Base-by-base conservation (phyloP, 345 rosid genomes). In the Sapria himalayana region DNA sequence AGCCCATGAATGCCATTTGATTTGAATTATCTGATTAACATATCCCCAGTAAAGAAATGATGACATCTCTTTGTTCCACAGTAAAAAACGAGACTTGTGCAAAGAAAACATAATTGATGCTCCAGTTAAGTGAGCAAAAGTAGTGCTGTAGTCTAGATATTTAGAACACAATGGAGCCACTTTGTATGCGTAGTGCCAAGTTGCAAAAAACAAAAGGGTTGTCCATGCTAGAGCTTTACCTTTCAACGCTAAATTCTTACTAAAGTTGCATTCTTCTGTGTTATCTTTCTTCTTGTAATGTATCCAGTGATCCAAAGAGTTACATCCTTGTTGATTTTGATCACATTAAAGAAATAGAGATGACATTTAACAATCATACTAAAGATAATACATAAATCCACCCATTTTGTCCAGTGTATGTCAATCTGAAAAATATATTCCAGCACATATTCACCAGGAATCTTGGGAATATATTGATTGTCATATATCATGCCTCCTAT, bases 221-320 rank as follows among this genome's bases (percentile, higher is more conserved):
- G 60, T 48, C 54, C 39, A 42, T 3, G 17, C 16, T 35, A 46
- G 24, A 22, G 21, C 54, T n/a, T n/a, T n/a, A n/a, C n/a, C n/a
- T n/a, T n/a, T n/a, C n/a, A n/a, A n/a, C n/a, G n/a, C n/a, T n/a
- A n/a, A n/a, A n/a, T n/a, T n/a, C n/a, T n/a, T n/a, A n/a, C n/a
- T n/a, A n/a, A n/a, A n/a, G 63, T 70, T 45, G 78, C 81, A 52
- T 72, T 81, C 65, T 76, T 78, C 59, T 65, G 81, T 51, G 68
- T 76, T 76, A 86, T 76, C 50, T 78, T 78, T 59, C 89, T 73
- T 49, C 81, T 59, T 43, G 97, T 94, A 13, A 72, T 48, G 59
- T 72, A 73, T 17, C 89, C 94, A 57, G 85, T 55, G 35, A 86
- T 47, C 94, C 97, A 86, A n/a, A 94, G 97, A 4, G 97, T 81